Base-by-base conservation (phyloP, 2,329 filamentous ascomycete species). In the Didymella keratinophila region DNA sequence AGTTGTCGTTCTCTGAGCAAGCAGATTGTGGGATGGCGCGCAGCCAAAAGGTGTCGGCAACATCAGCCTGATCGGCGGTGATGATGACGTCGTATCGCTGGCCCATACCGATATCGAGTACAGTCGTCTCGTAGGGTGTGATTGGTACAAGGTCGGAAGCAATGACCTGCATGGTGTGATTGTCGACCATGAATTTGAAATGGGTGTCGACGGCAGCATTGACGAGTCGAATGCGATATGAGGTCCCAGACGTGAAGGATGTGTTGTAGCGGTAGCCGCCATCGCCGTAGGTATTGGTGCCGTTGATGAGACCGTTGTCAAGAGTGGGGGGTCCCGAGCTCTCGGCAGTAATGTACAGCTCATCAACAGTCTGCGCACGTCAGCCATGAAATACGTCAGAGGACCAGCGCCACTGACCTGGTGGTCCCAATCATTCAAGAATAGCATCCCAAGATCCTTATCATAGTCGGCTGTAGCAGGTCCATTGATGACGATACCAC, bases 261-360 rank as follows among this genome's bases (percentile, higher is more conserved):
- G 56, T 58, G 39, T 76, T 74, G 67, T 76, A 80, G 34, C 75
- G 73, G 21, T 58, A 65, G 4, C 71, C 68, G 12, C 65, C 69
- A 42, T 71, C 66, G 4, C 68, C 66, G 62, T 71, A 79, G 0
- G 74, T 72, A 60, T 81, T 81, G 58, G 73, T 77, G 21, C 79
- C 79, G 62, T 81, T 81, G 69, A 81, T 80, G 5, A 81, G 66
- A 51, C 75, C 78, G 47, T 76, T 81, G 63, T 79, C 77, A 11
- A 80, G 55, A 4, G 68, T 75, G 10, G 69, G 75, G 3, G 78
- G 75, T 2, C 70, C 69, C 8, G 52, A 61, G 21, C 60, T 61
- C 37, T 75, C 56, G 11, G 74, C 73, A 10, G 27, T 25, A 20
- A 64, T 56, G 43, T 72, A 79, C 41, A 78, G 71, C 30, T 71